phyloP scores from a whole-genome alignment of 2,329 filamentous ascomycete genomes.

The Colletotrichum musicola region DNA sequence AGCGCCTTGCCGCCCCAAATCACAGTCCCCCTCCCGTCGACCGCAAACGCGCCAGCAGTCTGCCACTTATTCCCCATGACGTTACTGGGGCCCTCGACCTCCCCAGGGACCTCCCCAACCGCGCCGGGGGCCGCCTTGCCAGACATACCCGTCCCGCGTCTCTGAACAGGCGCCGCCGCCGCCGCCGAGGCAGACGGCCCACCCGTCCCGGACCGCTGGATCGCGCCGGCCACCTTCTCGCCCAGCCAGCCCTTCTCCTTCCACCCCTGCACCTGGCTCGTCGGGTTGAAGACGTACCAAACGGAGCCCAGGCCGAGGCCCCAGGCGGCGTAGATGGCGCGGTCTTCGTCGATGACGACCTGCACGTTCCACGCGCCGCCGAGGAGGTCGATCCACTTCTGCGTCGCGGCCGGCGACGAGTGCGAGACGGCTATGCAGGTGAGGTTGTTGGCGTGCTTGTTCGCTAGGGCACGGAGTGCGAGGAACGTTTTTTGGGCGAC shows the following conservation, averaged over 20 bases:
- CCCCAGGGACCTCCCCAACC: constrained; percentile 44
- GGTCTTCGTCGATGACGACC: constrained; percentile 67
- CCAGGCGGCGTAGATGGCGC: constrained; percentile 70
- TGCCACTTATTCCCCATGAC: constrained; percentile 70
- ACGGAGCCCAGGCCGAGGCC: constrained; percentile 65
- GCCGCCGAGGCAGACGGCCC: constrained; percentile 9
- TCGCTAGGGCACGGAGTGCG: constrained; percentile 65
- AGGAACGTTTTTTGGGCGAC: constrained; percentile 71
- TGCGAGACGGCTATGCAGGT: constrained; percentile 71
- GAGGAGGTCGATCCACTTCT: constrained; percentile 68
- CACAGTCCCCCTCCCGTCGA: constrained; percentile 63
- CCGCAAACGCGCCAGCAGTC: constrained; percentile 64
- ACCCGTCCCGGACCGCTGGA: constrained; percentile 47
- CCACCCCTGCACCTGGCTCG: constrained; percentile 65
- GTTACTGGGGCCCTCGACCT: constrained; percentile 54
- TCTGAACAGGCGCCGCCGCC: constrained; percentile 21
- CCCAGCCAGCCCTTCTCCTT: constrained; percentile 68
- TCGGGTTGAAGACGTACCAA: constrained; percentile 67
- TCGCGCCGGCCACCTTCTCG: constrained; percentile 60
- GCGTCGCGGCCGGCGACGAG: constrained; percentile 67
- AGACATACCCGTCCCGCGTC: constrained; percentile 14
- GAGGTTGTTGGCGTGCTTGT: constrained; percentile 61
- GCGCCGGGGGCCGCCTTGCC: not conserved
- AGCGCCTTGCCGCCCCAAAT: constrained; percentile 63
- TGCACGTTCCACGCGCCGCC: constrained; percentile 70